Evolutionary conservation across 2,329 filamentous ascomycete genomes (phyloP).

Genomic region (Fusarium sp.): DNA sequence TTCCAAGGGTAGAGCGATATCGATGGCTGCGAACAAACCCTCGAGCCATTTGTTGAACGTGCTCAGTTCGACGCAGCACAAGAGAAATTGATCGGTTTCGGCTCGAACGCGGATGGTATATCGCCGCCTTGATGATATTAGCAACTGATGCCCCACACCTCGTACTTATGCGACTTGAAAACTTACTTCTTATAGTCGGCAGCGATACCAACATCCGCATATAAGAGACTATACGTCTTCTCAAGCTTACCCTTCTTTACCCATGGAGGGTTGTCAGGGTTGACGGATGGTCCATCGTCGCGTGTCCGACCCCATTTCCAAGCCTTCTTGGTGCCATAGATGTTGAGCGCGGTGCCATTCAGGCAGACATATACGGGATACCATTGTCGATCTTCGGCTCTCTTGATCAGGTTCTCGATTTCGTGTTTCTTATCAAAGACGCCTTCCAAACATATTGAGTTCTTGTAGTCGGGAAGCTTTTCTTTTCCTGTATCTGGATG

Average conservation of each 20-base stretch:
- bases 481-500: conserved; percentile 51
- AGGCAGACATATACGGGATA: conserved; percentile 71
- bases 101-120: conserved; percentile 78
- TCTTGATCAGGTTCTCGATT: conserved; percentile 71
- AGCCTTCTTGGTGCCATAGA: conserved; percentile 72
- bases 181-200: conserved; percentile 77
- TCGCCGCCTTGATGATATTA: conserved; percentile 57
- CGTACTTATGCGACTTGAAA: not conserved
- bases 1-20: conserved; percentile 76
- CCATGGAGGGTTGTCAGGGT: conserved; percentile 63
- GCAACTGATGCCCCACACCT: not conserved
- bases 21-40: conserved; percentile 76
- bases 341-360: conserved; percentile 74
- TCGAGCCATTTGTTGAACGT: conserved; percentile 77
- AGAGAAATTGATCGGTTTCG: conserved; percentile 79
- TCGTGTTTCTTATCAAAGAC: conserved; percentile 74
- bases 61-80: conserved; percentile 73
- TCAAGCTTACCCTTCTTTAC: conserved; percentile 67
- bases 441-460: conserved; percentile 65
- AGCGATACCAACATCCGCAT: conserved; percentile 80
- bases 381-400: conserved; percentile 73
- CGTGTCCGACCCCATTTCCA: conserved; percentile 61
- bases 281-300: conserved; percentile 63
- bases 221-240: conserved; percentile 76
- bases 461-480: conserved; percentile 67